A percentile compares a stretch with the other conserved stretches of the same genome.
Evolutionary conservation across 345 rosid genomes (phyloP).

Genomic region (Kernera saxatilis): DNA sequence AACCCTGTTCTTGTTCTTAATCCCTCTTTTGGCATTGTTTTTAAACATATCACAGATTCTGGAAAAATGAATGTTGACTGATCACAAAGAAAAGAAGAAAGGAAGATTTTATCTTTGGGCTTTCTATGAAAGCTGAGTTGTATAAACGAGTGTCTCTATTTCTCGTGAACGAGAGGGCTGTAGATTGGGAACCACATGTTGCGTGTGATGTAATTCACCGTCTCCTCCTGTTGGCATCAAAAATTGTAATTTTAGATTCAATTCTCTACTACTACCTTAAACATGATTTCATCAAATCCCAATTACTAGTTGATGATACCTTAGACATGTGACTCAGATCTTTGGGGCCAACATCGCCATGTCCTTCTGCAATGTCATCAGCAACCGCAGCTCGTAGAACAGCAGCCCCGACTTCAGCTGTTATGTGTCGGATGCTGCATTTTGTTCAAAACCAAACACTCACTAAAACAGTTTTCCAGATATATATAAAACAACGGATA

Average conservation of each 20-base stretch:
- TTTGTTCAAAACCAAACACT: not conserved
- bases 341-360: slow-evolving; percentile 57
- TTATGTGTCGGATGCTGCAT: slow-evolving; percentile 86
- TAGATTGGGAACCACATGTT: slow-evolving; percentile 94
- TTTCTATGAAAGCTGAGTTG: slow-evolving; percentile 16
- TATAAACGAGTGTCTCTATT: too few species aligned
- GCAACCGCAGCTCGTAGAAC: slow-evolving; percentile 79
- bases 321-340: slow-evolving; percentile 83
- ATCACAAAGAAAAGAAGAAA: not conserved
- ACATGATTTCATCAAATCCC: not conserved
- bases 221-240: slow-evolving; percentile 64
- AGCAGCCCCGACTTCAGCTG: slow-evolving; percentile 92
- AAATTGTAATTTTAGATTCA: not conserved
- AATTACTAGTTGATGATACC: slow-evolving; percentile 35
- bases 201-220: slow-evolving; percentile 51
- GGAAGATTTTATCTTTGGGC: not conserved
- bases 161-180: slow-evolving; percentile 93
- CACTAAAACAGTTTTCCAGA: not conserved
- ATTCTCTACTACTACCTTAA: not conserved
- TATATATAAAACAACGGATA: not conserved
- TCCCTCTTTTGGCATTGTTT: slow-evolving; percentile 5
- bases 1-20: slow-evolving; percentile 14
- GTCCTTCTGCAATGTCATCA: slow-evolving; percentile 86
- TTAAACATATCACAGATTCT: not conserved
- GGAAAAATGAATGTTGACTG: slow-evolving; percentile 14